Evolutionary conservation across 1,284 basidiomycete genomes (phyloP).

Genomic region (Tilletia caries): DNA sequence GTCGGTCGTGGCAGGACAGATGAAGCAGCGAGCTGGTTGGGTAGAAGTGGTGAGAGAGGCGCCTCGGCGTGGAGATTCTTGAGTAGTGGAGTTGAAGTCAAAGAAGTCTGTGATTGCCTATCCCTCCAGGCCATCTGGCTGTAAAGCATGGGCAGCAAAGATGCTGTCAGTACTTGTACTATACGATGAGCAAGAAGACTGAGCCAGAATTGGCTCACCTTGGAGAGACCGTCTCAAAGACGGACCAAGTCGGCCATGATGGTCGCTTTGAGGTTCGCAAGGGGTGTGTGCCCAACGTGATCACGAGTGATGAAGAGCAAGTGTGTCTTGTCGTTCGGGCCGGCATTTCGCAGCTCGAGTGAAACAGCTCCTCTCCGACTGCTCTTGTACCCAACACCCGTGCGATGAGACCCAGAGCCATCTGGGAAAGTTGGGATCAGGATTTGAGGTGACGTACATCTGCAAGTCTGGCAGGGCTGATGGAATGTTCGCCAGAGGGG

Average conservation of each 20-base stretch:
- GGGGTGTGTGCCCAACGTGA: slow-evolving; percentile 85
- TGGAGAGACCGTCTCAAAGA: slow-evolving; percentile 88
- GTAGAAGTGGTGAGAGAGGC: no score
- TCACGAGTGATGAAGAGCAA: slow-evolving; percentile 97
- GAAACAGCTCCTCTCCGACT: slow-evolving; percentile 8
- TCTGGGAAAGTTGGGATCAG: slow-evolving; percentile 49
- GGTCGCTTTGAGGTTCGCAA: slow-evolving; percentile 82
- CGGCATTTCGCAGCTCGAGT: slow-evolving; percentile 5
- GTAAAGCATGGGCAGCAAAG: slow-evolving; percentile 6
- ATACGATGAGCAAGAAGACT: background rate
- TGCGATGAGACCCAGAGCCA: slow-evolving; percentile 37
- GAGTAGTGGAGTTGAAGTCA: slow-evolving; percentile 84
- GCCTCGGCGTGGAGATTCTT: no score
- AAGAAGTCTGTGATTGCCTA: slow-evolving; percentile 83
- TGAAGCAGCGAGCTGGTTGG: no score
- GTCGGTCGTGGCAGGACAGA: no score
- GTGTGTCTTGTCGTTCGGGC: slow-evolving; percentile 70
- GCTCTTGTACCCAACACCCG: slow-evolving; percentile 23
- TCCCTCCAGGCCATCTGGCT: slow-evolving; percentile 76
- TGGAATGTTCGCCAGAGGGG: slow-evolving; percentile 18
- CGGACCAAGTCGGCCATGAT: slow-evolving; percentile 80
- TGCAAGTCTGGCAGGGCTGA: slow-evolving; percentile 8
- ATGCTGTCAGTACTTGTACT: background rate
- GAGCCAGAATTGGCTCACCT: slow-evolving; percentile 54
- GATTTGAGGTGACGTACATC: slow-evolving; percentile 45